These are phyloP conservation scores for Chrysosporium queenslandicum DNA, from an alignment of 2,329 filamentous ascomycete genomes.

Conservation along the genomic window DNA sequence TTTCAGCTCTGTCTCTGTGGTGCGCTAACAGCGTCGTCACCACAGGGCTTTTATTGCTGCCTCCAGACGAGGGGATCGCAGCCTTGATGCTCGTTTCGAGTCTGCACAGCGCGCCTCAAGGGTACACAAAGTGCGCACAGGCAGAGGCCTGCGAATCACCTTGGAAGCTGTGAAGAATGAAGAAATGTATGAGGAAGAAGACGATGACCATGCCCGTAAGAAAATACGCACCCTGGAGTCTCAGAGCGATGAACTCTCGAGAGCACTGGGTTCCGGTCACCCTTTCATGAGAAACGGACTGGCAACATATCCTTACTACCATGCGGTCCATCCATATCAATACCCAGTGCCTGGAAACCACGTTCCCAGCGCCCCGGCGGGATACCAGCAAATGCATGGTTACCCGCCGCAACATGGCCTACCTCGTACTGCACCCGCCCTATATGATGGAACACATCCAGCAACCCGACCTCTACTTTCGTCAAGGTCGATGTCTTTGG, in stretches of 20 bases:
- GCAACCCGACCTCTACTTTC: neutral
- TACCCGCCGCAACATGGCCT: neutral
- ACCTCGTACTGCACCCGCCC: neutral
- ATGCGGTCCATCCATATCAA: neutral
- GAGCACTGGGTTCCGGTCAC: neutral
- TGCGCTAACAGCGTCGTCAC: constrained; percentile 16
- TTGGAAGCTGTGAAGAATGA: constrained; percentile 81
- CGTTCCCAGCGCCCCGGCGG: neutral
- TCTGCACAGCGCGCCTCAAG: constrained; percentile 82
- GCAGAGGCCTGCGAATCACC: constrained; percentile 68
- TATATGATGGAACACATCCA: neutral
- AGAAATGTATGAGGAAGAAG: constrained; percentile 94
- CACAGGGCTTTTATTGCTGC: constrained; percentile 79
- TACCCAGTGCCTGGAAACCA: neutral
- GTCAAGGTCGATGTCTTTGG: neutral
- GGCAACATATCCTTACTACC: neutral
- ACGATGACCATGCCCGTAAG: constrained; percentile 50
- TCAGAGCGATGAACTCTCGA: neutral
- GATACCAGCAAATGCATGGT: constrained; percentile 1
- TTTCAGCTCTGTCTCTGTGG: neutral
- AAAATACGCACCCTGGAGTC: neutral
- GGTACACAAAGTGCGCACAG: constrained; percentile 80
- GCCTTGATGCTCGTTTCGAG: constrained; percentile 75
- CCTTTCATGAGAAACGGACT: neutral
- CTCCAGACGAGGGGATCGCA: constrained; percentile 75